Conservation (phyloP, 116 monocot genomes). For the Papilionanthe hybrid region DNA sequence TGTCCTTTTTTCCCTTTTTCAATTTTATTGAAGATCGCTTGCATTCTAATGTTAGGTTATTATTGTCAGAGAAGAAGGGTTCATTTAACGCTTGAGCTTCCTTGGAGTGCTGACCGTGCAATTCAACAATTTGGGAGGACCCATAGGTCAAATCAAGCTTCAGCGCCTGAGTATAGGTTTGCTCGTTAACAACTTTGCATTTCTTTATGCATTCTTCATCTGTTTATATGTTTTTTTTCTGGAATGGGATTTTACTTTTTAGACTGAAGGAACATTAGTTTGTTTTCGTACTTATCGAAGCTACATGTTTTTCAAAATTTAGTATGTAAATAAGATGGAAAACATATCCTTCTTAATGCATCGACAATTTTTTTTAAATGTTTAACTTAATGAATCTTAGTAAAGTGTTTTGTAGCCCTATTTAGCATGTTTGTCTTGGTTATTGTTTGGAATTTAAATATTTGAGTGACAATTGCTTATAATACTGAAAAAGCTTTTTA, state of each 20-base stretch:
- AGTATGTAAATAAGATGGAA: background rate
- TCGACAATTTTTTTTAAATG: background rate
- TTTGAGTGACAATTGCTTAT: too few relatives aligned
- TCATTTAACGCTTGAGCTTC: slow-evolving; percentile 97
- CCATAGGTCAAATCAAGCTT: slow-evolving; percentile 98
- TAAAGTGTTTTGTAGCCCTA: background rate
- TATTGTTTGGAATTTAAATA: too few relatives aligned
- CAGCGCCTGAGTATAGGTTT: slow-evolving; percentile 91
- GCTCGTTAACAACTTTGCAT: background rate
- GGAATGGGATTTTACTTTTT: background rate
- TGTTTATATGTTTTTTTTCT: too few relatives aligned
- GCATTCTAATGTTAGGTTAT: background rate
- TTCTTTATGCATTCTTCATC: background rate
- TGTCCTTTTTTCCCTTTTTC: background rate
- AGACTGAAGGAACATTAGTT: background rate
- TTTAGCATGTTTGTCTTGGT: background rate
- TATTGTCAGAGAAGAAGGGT: slow-evolving; percentile 73
- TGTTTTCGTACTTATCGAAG: background rate
- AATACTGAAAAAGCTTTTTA: too few relatives aligned
- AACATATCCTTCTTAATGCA: background rate
- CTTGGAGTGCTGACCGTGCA: slow-evolving; percentile 99
- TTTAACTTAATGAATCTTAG: background rate
- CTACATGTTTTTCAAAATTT: background rate
- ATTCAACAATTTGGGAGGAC: slow-evolving; percentile 99
- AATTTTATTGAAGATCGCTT: background rate